Evolutionary conservation across 805 yeast genomes (phyloP), one percentile per base, ranked within the genome.

Genomic region (Ogataea siamensis): DNA sequence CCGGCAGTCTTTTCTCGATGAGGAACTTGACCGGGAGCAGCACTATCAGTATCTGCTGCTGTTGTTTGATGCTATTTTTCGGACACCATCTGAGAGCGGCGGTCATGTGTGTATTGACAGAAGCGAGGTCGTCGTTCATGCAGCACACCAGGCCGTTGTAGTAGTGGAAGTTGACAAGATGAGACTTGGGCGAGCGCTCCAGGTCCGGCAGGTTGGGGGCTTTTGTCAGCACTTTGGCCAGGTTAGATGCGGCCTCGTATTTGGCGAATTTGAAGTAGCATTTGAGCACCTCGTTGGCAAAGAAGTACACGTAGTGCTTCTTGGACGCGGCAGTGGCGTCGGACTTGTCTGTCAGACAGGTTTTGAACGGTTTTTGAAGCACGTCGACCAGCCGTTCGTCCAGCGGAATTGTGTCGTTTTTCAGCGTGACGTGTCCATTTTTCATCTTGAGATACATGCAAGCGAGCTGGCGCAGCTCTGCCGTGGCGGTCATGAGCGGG

Each of bases 261-360:
- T 83, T 84, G 30, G 73, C 70, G 47, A 87, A 64, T 49, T 69
- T 69, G 65, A 80, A 78, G 60, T 86, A 87, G 16, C 83, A 69
- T 49, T 76, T 76, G 58, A 87, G 78, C 41, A 87, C 72, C 37
- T 79, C 72, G 26, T 81, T 80, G 13, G 84, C 74, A 56, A 87
- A 82, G 59, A 74, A 80, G 60, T 81, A 85, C 13, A 83, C 79
- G 34, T 81, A 84, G 46, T 62, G 60, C 51, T 80, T 71, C 54
- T 84, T 83, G 43, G 82, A 75, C 10, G 51, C 50, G 0, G 32
- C 34, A 14, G 58, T 32, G 18, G 73, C 73, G n/a, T 76, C 73
- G 43, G 78, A 78, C 41, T 89, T 72, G 59, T 88, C 96, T 46
- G 84, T 85, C 29, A 88, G 66, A 45, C 95, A 85, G 4, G 83